phyloP scores from a whole-genome alignment of 805 yeast species.

The Zygosaccharomyces lentus region DNA sequence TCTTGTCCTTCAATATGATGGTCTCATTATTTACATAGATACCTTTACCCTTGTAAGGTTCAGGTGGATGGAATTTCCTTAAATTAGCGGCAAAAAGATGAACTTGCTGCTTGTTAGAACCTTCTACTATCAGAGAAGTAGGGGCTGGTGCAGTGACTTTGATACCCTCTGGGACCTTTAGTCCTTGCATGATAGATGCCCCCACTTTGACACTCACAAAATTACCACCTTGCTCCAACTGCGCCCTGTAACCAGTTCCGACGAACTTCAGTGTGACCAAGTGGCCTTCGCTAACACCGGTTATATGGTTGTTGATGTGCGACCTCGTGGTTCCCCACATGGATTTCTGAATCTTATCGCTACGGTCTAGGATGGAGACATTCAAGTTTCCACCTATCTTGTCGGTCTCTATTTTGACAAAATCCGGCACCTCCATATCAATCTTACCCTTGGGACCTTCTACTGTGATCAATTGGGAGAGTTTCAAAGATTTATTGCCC shows the following conservation, averaged over 20 bases:
- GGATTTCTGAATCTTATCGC: slow-evolving; percentile 64
- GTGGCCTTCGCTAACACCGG: slow-evolving; percentile 94
- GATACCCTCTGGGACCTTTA: slow-evolving; percentile 72
- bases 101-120: slow-evolving; percentile 82
- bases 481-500: slow-evolving; percentile 54
- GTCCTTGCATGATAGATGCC: slow-evolving; percentile 72
- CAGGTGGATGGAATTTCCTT: slow-evolving; percentile 89
- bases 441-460: slow-evolving; percentile 77
- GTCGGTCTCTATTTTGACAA: slow-evolving; percentile 43
- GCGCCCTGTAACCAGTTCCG: slow-evolving; percentile 96
- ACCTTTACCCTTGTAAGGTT: slow-evolving; percentile 98
- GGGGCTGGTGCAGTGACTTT: slow-evolving; percentile 77
- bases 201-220: slow-evolving; percentile 81
- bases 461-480: slow-evolving; percentile 57
- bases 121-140: slow-evolving; percentile 79
- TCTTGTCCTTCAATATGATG: slow-evolving; percentile 83
- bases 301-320: slow-evolving; percentile 66
- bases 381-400: slow-evolving; percentile 37
- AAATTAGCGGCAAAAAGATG: slow-evolving; percentile 83
- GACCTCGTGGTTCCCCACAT: slow-evolving; percentile 96
- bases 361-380: slow-evolving; percentile 55
- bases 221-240: slow-evolving; percentile 55
- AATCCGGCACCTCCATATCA: slow-evolving; percentile 64
- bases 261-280: slow-evolving; percentile 79
- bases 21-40: slow-evolving; percentile 89